Conservation (phyloP, 1,284 basidiomycete species). For the Malassezia arunalokei region DNA sequence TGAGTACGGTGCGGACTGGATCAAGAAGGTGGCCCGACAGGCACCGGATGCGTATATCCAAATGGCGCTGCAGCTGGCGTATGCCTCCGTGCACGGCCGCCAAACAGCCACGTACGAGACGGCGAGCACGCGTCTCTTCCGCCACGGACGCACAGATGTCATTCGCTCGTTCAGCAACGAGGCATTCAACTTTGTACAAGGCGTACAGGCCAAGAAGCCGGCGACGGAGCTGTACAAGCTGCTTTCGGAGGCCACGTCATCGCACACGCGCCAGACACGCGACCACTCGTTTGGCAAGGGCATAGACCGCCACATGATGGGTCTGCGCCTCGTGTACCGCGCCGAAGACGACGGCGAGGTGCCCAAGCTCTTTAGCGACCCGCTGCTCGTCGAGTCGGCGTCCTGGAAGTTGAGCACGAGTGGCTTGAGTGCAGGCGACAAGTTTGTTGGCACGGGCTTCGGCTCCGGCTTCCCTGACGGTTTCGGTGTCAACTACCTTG, state of each 20-base stretch:
- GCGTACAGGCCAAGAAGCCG: slow-evolving; percentile 56
- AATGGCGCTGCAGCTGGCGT: slow-evolving; percentile 84
- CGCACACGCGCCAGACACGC: slow-evolving; percentile 65
- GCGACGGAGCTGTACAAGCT: slow-evolving; percentile 53
- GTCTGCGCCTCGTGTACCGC: slow-evolving; percentile 54
- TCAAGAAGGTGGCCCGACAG: slow-evolving; percentile 66
- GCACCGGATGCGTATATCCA: slow-evolving; percentile 85
- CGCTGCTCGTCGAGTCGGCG: slow-evolving; percentile 63
- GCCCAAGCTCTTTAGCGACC: slow-evolving; percentile 51
- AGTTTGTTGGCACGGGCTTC: slow-evolving; percentile 79
- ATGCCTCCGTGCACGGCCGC: slow-evolving; percentile 63
- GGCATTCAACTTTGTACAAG: slow-evolving; percentile 65
- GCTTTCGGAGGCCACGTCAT: slow-evolving; percentile 59
- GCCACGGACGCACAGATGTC: slow-evolving; percentile 82
- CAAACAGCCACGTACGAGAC: slow-evolving; percentile 92
- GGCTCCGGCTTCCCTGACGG: slow-evolving; percentile 44
- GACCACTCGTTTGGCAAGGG: slow-evolving; percentile 72
- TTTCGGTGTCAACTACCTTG: slow-evolving; percentile 53
- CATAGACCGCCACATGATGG: slow-evolving; percentile 82
- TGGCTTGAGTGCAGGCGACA: slow-evolving; percentile 70
- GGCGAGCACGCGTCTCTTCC: slow-evolving; percentile 76
- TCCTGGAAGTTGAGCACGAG: slow-evolving; percentile 87
- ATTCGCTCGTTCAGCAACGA: slow-evolving; percentile 69
- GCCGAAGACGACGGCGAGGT: slow-evolving; percentile 29
- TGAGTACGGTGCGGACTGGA: slow-evolving; percentile 80